Evolutionary conservation across 257 asterid genomes (phyloP).

Genomic region (Petunia axillaris): DNA sequence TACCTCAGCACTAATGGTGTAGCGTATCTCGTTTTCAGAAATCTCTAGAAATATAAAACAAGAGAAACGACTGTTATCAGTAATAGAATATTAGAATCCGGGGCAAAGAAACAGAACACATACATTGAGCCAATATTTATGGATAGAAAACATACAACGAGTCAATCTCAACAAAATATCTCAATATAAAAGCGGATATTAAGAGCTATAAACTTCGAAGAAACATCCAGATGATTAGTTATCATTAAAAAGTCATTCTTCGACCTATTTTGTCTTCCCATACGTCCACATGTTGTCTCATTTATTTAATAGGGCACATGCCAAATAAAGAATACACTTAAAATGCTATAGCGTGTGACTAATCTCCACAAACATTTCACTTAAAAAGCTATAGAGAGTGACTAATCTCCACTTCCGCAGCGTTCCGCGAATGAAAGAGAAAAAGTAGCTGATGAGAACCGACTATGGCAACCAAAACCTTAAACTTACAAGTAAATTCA

Average conservation of each 20-base stretch:
- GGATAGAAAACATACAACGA: background rate
- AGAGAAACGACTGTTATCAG: conserved; percentile 21
- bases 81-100: conserved; percentile 19
- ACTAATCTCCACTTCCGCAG: background rate
- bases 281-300: background rate
- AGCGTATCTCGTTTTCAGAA: conserved; percentile 50
- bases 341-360: background rate
- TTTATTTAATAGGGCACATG: background rate
- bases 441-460: background rate
- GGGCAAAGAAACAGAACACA: conserved; percentile 9
- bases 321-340: background rate
- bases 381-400: background rate
- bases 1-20: conserved; percentile 79
- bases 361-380: background rate
- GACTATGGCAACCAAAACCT: background rate
- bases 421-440: background rate
- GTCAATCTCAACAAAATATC: background rate
- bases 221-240: background rate
- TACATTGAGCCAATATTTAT: background rate
- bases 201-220: background rate
- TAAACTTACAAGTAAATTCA: background rate
- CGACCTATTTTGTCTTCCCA: background rate
- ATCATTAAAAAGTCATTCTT: background rate
- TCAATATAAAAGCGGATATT: background rate
- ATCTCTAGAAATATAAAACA: conserved; percentile 51